Evolutionary conservation across 164 flowering plant species (phyloP).

Genomic region (Vitis rupestris): DNA sequence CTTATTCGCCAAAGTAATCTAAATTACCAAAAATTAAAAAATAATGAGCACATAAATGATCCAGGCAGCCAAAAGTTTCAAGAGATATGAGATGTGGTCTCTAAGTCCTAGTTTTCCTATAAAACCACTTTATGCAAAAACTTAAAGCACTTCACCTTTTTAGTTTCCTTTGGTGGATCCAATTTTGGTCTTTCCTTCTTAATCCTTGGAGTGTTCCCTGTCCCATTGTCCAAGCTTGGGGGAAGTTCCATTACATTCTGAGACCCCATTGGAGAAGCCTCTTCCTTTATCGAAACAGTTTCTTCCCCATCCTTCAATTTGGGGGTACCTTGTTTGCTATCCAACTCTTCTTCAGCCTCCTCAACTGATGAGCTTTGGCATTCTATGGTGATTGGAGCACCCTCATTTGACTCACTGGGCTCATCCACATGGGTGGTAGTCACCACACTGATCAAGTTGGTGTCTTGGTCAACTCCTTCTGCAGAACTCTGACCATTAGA

Average conservation of each 20-base stretch:
- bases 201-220: slow-evolving; percentile 7
- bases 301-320: slow-evolving; percentile 24
- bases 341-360: slow-evolving; percentile 24
- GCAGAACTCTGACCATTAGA: slow-evolving; percentile 17
- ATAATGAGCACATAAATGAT: background rate
- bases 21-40: slow-evolving; percentile 10
- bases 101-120: background rate
- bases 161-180: slow-evolving; percentile 33
- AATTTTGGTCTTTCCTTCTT: slow-evolving; percentile 25
- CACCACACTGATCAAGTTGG: slow-evolving; percentile 12
- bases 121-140: background rate
- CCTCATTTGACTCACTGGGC: slow-evolving; percentile 13
- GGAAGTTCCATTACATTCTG: slow-evolving; percentile 11
- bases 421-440: slow-evolving; percentile 19
- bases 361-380: slow-evolving; percentile 25
- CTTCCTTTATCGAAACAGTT: slow-evolving; percentile 23
- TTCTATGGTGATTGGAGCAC: slow-evolving; percentile 16
- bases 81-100: background rate
- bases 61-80: background rate
- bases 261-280: slow-evolving; percentile 12
- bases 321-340: slow-evolving; percentile 14
- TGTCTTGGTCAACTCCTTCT: slow-evolving; percentile 27
- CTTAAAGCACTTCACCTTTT: slow-evolving; percentile 39
- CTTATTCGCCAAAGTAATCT: slow-evolving; percentile 34
- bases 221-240: slow-evolving; percentile 12